Conservation (phyloP, 345 rosid species). For the Bruguiera gymnorhiza region DNA sequence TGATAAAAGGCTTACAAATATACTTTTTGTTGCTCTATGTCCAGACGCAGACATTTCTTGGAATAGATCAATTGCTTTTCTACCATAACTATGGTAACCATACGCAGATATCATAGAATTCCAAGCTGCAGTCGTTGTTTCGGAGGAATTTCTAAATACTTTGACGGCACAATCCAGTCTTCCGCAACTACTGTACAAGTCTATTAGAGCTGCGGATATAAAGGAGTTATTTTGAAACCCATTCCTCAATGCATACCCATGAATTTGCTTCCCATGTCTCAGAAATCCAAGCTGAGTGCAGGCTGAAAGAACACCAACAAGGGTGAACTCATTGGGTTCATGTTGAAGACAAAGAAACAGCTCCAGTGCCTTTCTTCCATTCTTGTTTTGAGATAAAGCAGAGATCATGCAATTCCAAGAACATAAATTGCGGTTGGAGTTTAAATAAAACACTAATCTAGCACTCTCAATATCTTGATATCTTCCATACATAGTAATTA, state of each 20-base stretch:
- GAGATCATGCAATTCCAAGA: slow-evolving; percentile 72
- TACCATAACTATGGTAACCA: slow-evolving; percentile 48
- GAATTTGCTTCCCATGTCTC: slow-evolving; percentile 51
- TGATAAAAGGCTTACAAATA: slow-evolving; percentile 46
- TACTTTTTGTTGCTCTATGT: slow-evolving; percentile 42
- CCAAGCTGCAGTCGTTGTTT: slow-evolving; percentile 39
- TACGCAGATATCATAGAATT: slow-evolving; percentile 54
- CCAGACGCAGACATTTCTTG: slow-evolving; percentile 33
- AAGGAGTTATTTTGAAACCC: slow-evolving; percentile 41
- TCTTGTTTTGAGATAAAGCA: slow-evolving; percentile 55
- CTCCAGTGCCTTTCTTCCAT: slow-evolving; percentile 45
- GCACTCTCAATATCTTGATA: slow-evolving; percentile 46
- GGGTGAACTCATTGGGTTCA: slow-evolving; percentile 57
- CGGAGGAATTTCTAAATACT: slow-evolving; percentile 35
- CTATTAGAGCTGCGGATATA: slow-evolving; percentile 46
- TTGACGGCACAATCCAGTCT: slow-evolving; percentile 36
- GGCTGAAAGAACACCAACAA: slow-evolving; percentile 53
- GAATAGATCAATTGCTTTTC: slow-evolving; percentile 47
- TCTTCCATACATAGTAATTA: slow-evolving; percentile 65
- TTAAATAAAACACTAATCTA: slow-evolving; percentile 34
- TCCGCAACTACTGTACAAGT: slow-evolving; percentile 59
- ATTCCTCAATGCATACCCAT: slow-evolving; percentile 37
- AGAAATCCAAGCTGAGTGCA: slow-evolving; percentile 47
- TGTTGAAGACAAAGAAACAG: slow-evolving; percentile 38
- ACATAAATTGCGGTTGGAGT: slow-evolving; percentile 47